Evolutionary conservation across 73 alveolate genomes (phyloP).

Genomic region (Paramecium octaurelia): DNA sequence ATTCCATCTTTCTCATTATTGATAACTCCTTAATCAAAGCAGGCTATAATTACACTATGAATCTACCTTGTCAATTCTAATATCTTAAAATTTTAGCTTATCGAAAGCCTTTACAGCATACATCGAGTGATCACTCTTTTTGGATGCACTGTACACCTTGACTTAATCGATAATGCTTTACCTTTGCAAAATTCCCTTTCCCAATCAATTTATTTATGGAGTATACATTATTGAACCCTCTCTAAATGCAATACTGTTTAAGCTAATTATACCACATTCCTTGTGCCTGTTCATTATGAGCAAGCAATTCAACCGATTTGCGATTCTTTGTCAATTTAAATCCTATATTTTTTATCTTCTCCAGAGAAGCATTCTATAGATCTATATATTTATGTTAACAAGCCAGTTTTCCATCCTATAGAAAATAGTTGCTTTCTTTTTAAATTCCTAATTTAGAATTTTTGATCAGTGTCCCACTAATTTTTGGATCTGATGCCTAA

Average conservation of each 20-base stretch:
- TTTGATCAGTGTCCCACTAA: not conserved
- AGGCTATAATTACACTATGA: not conserved
- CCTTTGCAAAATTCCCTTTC: slow-evolving; percentile 62
- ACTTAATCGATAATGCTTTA: not conserved
- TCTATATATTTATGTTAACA: not conserved
- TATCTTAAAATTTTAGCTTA: slow-evolving; percentile 39
- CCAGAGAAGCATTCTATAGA: not conserved
- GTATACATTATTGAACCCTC: slow-evolving; percentile 32
- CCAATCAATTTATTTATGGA: slow-evolving; percentile 52
- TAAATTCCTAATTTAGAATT: not conserved
- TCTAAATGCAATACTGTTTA: slow-evolving; percentile 35
- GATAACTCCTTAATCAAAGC: slow-evolving; percentile 58
- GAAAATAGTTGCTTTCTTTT: not conserved
- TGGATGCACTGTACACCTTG: slow-evolving; percentile 41
- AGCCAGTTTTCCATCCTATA: not conserved
- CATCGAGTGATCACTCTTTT: not conserved
- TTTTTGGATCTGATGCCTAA: not conserved
- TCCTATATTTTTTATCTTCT: slow-evolving; percentile 25
- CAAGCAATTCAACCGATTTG: slow-evolving; percentile 17
- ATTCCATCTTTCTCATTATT: slow-evolving; percentile 50
- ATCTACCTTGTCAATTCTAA: slow-evolving; percentile 34
- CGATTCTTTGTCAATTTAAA: slow-evolving; percentile 45
- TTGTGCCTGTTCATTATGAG: slow-evolving; percentile 37
- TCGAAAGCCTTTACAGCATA: slow-evolving; percentile 62
- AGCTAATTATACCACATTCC: slow-evolving; percentile 47